Evolutionary conservation across 805 yeast genomes (phyloP).

Genomic region (Barnettozyma californica): DNA sequence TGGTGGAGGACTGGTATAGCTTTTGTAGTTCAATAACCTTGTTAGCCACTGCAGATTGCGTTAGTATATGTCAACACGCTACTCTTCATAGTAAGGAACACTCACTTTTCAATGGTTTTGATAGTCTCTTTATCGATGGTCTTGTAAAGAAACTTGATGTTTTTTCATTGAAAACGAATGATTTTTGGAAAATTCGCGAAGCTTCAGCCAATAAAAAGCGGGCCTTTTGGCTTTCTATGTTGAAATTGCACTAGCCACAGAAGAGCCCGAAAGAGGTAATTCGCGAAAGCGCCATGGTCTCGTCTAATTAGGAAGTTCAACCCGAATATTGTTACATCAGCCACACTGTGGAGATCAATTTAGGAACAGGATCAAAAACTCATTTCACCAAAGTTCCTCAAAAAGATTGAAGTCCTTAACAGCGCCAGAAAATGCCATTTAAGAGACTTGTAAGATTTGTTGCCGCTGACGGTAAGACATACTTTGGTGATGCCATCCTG

Average conservation of each 20-base stretch:
- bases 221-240: background rate
- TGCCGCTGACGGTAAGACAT: slow-evolving; percentile 37
- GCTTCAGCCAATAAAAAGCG: slow-evolving; percentile 7
- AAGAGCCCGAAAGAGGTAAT: background rate
- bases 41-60: slow-evolving; percentile 30
- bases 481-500: slow-evolving; percentile 46
- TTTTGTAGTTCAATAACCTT: slow-evolving; percentile 51
- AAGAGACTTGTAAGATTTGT: slow-evolving; percentile 38
- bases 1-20: slow-evolving; percentile 49
- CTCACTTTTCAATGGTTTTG: background rate
- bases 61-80: slow-evolving; percentile 11
- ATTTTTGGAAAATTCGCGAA: slow-evolving; percentile 7
- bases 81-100: background rate
- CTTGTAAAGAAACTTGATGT: background rate
- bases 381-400: too few relatives aligned
- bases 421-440: slow-evolving; percentile 5
- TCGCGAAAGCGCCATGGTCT: background rate
- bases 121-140: background rate
- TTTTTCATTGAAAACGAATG: slow-evolving; percentile 3
- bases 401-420: background rate
- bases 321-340: background rate
- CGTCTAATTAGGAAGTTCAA: background rate
- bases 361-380: background rate
- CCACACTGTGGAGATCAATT: background rate
- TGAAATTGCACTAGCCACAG: background rate